Conservation (phyloP, 2,329 filamentous ascomycete genomes). For the Dothideomycetes sp. region DNA sequence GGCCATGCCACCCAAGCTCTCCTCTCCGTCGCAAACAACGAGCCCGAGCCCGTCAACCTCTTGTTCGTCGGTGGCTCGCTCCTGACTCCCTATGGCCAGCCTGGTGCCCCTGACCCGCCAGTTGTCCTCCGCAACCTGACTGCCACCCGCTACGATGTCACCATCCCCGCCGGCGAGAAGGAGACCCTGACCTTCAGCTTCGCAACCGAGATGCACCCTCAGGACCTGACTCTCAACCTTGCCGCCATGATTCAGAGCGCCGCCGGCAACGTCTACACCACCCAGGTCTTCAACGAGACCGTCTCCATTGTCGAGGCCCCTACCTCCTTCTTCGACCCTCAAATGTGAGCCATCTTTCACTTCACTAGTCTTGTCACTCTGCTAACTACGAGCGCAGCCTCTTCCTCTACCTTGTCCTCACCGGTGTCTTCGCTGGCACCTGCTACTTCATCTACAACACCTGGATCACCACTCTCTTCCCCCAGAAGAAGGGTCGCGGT, state of each 20-base stretch:
- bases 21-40: constrained; percentile 74
- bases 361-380: not conserved
- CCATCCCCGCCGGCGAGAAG: constrained; percentile 65
- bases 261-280: constrained; percentile 60
- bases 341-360: constrained; percentile 59
- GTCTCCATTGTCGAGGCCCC: constrained; percentile 84
- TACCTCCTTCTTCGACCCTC: constrained; percentile 84
- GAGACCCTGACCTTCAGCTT: constrained; percentile 74
- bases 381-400: constrained; percentile 59
- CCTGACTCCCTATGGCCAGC: constrained; percentile 41
- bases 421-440: constrained; percentile 64
- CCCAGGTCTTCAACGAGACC: constrained; percentile 69
- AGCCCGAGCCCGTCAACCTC: constrained; percentile 63
- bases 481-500: constrained; percentile 56
- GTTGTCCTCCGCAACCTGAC: constrained; percentile 75
- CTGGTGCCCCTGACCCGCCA: constrained; percentile 41
- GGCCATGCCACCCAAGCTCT: constrained; percentile 74
- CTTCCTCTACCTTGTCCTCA: constrained; percentile 92
- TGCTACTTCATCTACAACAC: constrained; percentile 97
- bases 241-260: constrained; percentile 60
- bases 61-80: constrained; percentile 69
- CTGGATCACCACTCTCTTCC: constrained; percentile 93
- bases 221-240: constrained; percentile 72
- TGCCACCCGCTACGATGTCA: constrained; percentile 58
- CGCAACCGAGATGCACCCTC: constrained; percentile 81